Base-by-base conservation (phyloP, 805 yeast species). In the Yamadazyma phyllophila region DNA sequence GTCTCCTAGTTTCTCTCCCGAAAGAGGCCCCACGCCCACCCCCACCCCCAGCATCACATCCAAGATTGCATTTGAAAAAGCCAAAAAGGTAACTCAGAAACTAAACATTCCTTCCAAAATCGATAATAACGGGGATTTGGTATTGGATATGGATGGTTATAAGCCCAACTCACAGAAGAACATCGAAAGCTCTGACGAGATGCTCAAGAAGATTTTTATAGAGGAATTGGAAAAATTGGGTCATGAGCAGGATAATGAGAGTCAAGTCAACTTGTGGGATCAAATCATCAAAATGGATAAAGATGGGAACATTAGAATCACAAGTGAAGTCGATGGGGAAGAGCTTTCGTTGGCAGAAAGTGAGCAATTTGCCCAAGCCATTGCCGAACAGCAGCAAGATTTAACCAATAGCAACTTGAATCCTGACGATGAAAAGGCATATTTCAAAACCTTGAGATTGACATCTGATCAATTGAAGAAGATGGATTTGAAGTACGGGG, bases 101-200 rank as follows among this genome's bases (percentile, higher is more conserved):
- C 72, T 88, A 53, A 88, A 90, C 59, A 90, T 94, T 27, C 97
- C 97, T 1, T 83, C 95, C 26, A 88, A 83, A 53, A 78, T 91
- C 31, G 96, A 88, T 51, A 83, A 85, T 50, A 87, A 88, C 57
- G 99, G 99, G 10, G 96, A 90, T 59, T 74, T 94, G 55, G 78
- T 90, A 35, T 69, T 94, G 37, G 99, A 94, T 66, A 88, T 92
- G 83, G 95, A 90, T 56, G 99, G 99, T 13, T 94, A 94, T 67
- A 92, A 91, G 65, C 85, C 96, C 29, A 89, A 84, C 56, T 59
- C 73, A 11, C 85, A 83, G 42, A 81, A 83, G 53, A 88, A 85
- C 61, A 80, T 86, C 34, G 82, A 83, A 41, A 82, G 81, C 54
- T 80, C 95, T 0, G 96, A 90, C 60, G 82, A 82, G 41, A 69